phyloP scores from a whole-genome alignment of 345 rosid species.

The Populus pruinosa region DNA sequence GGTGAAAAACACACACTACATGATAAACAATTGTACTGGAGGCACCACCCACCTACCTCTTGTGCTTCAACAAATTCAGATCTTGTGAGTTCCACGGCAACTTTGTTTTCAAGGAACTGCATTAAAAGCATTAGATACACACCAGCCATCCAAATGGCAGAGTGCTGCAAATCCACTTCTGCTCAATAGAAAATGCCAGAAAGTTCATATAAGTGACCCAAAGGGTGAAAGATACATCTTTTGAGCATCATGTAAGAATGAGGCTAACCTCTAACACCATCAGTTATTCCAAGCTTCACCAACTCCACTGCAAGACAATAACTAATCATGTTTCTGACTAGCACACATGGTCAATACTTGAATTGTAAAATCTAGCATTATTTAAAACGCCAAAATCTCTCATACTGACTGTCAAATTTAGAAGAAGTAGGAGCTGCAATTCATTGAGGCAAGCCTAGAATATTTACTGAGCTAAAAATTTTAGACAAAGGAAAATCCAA shows the following conservation, averaged over 20 bases:
- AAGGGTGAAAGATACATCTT: constrained; percentile 8
- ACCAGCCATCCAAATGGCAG: constrained; percentile 96
- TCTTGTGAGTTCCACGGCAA: constrained; percentile 92
- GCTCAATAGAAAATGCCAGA: constrained; percentile 27
- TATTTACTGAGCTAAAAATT: background rate
- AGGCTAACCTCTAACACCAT: constrained; percentile 62
- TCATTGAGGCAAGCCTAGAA: background rate
- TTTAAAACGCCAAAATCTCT: background rate
- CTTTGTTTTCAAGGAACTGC: constrained; percentile 97
- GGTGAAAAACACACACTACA: no score
- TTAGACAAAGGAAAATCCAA: background rate
- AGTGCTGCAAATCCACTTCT: constrained; percentile 88
- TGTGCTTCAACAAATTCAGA: constrained; percentile 91
- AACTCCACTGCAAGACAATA: constrained; percentile 67
- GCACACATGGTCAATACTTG: background rate
- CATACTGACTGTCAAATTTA: background rate
- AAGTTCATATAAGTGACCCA: constrained; percentile 10
- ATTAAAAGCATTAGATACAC: constrained; percentile 82
- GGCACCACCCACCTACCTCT: constrained; percentile 50
- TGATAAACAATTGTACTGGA: background rate
- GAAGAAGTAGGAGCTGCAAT: background rate
- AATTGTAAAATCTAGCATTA: background rate
- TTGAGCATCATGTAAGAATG: constrained; percentile 3
- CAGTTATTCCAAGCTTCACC: constrained; percentile 78
- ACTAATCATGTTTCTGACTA: constrained; percentile 18